Base-by-base conservation (phyloP, 2,329 filamentous ascomycete species). In the Plenodomus lindquistii region DNA sequence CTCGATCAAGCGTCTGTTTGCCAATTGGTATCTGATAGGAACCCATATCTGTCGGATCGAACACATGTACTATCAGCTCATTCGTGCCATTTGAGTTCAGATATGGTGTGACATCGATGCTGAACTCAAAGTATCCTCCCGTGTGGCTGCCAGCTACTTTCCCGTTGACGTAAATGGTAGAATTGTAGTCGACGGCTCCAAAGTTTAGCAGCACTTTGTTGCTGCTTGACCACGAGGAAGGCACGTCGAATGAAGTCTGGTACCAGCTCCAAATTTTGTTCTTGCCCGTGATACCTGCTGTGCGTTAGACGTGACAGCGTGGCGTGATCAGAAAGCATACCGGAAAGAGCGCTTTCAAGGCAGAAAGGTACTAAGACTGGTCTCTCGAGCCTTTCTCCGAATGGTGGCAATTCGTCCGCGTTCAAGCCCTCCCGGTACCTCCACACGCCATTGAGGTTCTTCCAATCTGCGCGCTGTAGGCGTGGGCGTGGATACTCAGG, bases 111-210 rank as follows among this genome's bases (percentile, higher is more conserved):
- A 84, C 73, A 58, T 88, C 84, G 17, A 86, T 54, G 1, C 75
- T 79, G 60, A 87, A 87, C 20, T 79, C 76, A 59, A 80, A 84
- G 59, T 86, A 87, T 0, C 85, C 85, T 19, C 85, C 85, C 1
- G 77, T 73, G 53, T 87, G 76, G 43, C 76, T 78, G 0, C 76
- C 79, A 3, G 78, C 79, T 17, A 78, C 52, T 19, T 77, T 59
- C 2, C 80, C 80, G 54, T 85, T 86, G 55, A 87, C 72, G 48
- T 80, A 86, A 1, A 87, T 79, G 0, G 77, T 80, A 6, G 79
- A 74, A 55, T 83, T 75, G 48, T 82, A 84, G 58, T 84, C 81
- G 22, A 84, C 81, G 5, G 81, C 81, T 53, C 82, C 81, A 45
- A 84, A 84, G 57, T 83, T 81, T 44, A 84, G 70, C 36, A 83